A percentile compares a stretch with the other conserved stretches of the same genome.
Evolutionary conservation across 2,329 filamentous ascomycete genomes (phyloP).

Genomic region (Anthostomella pinea): DNA sequence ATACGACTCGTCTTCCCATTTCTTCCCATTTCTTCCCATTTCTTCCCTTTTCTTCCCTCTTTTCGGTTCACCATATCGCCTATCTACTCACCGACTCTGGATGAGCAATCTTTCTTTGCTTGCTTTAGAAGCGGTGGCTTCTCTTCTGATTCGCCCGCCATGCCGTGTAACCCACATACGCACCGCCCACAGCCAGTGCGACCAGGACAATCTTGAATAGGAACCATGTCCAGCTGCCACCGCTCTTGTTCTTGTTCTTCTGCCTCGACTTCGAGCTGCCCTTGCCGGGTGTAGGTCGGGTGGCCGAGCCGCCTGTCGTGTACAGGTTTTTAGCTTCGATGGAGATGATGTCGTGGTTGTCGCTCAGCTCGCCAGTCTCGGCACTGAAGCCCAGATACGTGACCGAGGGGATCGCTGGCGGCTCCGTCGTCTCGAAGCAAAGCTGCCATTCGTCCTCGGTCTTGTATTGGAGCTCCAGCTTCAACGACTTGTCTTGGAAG

Average conservation of each 20-base stretch:
- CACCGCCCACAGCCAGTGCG: slow-evolving; percentile 65
- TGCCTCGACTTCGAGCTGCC: slow-evolving; percentile 37
- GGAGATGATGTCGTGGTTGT: slow-evolving; percentile 95
- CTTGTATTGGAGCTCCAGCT: slow-evolving; percentile 93
- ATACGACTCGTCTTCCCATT: slow-evolving; percentile 15
- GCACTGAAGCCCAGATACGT: slow-evolving; percentile 75
- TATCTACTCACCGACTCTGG: too few species aligned
- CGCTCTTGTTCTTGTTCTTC: slow-evolving; percentile 41
- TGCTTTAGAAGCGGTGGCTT: slow-evolving; percentile 52
- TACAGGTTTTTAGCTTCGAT: slow-evolving; percentile 88
- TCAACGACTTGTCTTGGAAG: slow-evolving; percentile 91
- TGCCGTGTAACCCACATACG: slow-evolving; percentile 80
- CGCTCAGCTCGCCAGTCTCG: slow-evolving; percentile 92
- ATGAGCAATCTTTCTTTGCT: too few species aligned
- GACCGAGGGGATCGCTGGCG: slow-evolving; percentile 74
- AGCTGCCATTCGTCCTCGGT: slow-evolving; percentile 79
- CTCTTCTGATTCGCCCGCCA: slow-evolving; percentile 68
- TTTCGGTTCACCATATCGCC: too few species aligned
- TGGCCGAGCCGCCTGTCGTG: slow-evolving; percentile 51
- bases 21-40: slow-evolving; percentile 1
- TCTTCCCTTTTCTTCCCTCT: too few species aligned
- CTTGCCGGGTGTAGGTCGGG: slow-evolving; percentile 37
- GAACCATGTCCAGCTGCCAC: slow-evolving; percentile 58
- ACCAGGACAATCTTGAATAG: slow-evolving; percentile 82
- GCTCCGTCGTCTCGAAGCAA: slow-evolving; percentile 76